Conservation (phyloP, 2,329 filamentous ascomycete genomes). For the Davidsoniella neocaledoniae region DNA sequence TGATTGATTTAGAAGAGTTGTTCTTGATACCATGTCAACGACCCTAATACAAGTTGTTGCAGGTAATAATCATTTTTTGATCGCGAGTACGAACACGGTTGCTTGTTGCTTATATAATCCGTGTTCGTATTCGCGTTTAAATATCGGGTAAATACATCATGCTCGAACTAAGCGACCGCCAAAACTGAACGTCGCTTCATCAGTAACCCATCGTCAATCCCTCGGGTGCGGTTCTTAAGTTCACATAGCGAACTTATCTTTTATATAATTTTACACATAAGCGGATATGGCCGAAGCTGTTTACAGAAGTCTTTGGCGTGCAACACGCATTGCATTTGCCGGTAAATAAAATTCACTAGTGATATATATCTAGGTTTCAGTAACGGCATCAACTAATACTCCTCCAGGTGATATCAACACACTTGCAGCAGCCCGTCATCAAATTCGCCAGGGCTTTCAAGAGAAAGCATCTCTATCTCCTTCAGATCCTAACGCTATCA, state of each 20-base stretch:
- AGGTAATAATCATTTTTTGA: not conserved
- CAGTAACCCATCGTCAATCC: too few species aligned
- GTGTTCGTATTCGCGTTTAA: not conserved
- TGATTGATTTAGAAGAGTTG: too few species aligned
- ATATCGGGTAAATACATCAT: conserved; percentile 1
- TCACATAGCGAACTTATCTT: too few species aligned
- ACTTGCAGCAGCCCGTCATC: conserved; percentile 50
- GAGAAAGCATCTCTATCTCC: conserved; percentile 42
- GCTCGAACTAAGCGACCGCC: not conserved
- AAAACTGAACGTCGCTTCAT: too few species aligned
- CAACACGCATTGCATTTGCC: conserved; percentile 66
- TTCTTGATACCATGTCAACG: too few species aligned
- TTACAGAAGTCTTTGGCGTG: conserved; percentile 68
- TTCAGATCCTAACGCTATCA: conserved; percentile 38
- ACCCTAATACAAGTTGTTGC: too few species aligned
- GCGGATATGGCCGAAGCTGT: conserved; percentile 50
- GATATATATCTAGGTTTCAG: not conserved
- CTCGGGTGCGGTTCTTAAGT: too few species aligned
- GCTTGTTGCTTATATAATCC: conserved; percentile 6
- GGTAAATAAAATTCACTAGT: conserved; percentile 30
- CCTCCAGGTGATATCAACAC: conserved; percentile 49
- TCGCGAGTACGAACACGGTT: conserved; percentile 15
- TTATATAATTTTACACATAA: not conserved
- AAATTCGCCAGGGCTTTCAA: conserved; percentile 62
- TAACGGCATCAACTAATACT: not conserved